Base-by-base conservation (phyloP, 176 grass and related monocot species). In the Otatea glauca region DNA sequence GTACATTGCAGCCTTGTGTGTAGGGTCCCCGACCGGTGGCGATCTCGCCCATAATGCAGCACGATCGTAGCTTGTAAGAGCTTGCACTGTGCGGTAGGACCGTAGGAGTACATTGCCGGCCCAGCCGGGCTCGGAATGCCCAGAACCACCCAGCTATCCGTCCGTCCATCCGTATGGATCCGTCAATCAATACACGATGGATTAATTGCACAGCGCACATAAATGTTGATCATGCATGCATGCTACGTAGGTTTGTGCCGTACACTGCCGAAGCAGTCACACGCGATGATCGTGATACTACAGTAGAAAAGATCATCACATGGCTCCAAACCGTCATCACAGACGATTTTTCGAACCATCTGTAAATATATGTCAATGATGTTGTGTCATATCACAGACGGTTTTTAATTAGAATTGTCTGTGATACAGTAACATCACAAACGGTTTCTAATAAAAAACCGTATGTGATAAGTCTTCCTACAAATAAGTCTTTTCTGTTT, bases 21-120 rank as follows among this genome's bases (percentile, higher is more conserved):
- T 55, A 13, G 23, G 76, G 35, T 4, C 23, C 43, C 50, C 79
- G 55, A 66, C 59, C 60, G 21, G 59, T 54, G 44, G 71, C 44
- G 59, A 75, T 75, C 81, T 39, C 58, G 44, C 68, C 68, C 51
- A 83, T 83, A 72, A 72, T 4, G 80, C 51, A 18, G 51, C 80
- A 13, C 23, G n/a, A 67, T 38, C 77, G 14, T 47, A 51, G 37
- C 4, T 37, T 0, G 13, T 15, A 48, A 15, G 23, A 41, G 48
- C 35, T 6, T 29, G 15, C 44, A 58, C 79, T 81, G 54, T 68
- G 47, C 25, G 6, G 73, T 17, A 2, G 18, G 25, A 3, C 25
- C 4, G 73, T 17, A 2, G 18, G 25, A 3, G 42, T 50, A 78
- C 63, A 13, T 51, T 41, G 54, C 80, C 0, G 80, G 15, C 14